phyloP scores from a whole-genome alignment of 2,329 filamentous ascomycete species.

The Trichoderma sp. region DNA sequence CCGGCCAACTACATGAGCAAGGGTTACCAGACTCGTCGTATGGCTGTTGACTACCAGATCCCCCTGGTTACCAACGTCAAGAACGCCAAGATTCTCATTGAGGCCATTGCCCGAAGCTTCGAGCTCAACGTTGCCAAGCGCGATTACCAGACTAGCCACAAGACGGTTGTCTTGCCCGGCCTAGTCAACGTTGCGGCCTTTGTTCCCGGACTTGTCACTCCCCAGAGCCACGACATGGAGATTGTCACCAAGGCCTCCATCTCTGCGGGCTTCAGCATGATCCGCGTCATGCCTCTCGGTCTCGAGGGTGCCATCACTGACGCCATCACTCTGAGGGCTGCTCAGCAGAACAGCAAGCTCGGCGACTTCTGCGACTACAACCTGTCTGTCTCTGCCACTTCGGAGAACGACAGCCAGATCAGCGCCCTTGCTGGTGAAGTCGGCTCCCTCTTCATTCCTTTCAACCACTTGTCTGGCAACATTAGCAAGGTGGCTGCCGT shows the following conservation, averaged over 20 bases:
- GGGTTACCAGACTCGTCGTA: constrained; percentile 92
- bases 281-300: constrained; percentile 74
- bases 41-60: constrained; percentile 97
- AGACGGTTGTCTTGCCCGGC: constrained; percentile 69
- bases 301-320: constrained; percentile 71
- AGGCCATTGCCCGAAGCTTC: constrained; percentile 88
- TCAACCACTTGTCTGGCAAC: constrained; percentile 77
- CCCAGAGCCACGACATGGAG: constrained; percentile 66
- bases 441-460: constrained; percentile 78
- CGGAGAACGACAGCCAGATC: constrained; percentile 59
- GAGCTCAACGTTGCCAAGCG: constrained; percentile 77
- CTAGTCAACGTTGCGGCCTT: constrained; percentile 79
- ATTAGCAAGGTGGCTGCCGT: constrained; percentile 81
- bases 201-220: constrained; percentile 67
- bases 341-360: constrained; percentile 67
- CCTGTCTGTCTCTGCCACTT: constrained; percentile 25
- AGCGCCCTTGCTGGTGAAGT: constrained; percentile 70
- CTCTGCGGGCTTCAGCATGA: constrained; percentile 74
- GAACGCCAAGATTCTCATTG: constrained; percentile 95
- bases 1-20: constrained; percentile 98
- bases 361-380: constrained; percentile 76
- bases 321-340: constrained; percentile 65
- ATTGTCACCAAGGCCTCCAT: constrained; percentile 70
- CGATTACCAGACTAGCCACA: constrained; percentile 90
- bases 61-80: constrained; percentile 98